Evolutionary conservation across 345 rosid genomes (phyloP).

Genomic region (Hibiscus syriacus): DNA sequence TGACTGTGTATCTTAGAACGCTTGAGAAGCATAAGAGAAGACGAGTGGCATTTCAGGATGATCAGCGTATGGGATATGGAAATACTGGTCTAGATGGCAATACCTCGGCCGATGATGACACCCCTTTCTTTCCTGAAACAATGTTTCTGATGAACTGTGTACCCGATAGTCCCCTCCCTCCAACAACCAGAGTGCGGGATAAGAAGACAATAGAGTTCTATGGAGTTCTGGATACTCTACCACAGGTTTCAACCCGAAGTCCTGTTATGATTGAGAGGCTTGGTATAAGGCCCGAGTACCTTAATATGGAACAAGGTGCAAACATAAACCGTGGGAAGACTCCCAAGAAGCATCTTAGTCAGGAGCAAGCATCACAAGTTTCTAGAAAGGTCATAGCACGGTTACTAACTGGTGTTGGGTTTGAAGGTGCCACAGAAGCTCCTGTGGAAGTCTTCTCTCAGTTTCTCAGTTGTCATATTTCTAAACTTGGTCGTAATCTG

Average conservation of each 20-base stretch:
- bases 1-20: slow-evolving; percentile 58
- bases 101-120: slow-evolving; percentile 45
- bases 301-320: slow-evolving; percentile 66
- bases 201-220: slow-evolving; percentile 43
- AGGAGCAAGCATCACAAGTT: slow-evolving; percentile 61
- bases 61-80: slow-evolving; percentile 25
- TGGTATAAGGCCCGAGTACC: slow-evolving; percentile 66
- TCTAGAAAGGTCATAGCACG: slow-evolving; percentile 62
- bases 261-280: slow-evolving; percentile 81
- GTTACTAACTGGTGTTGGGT: slow-evolving; percentile 50
- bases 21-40: slow-evolving; percentile 65
- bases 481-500: slow-evolving; percentile 61
- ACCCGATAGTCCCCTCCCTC: slow-evolving; percentile 67
- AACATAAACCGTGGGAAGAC: slow-evolving; percentile 44
- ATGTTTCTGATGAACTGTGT: slow-evolving; percentile 73
- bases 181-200: slow-evolving; percentile 28
- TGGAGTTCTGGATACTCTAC: slow-evolving; percentile 71
- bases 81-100: slow-evolving; percentile 28
- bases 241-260: slow-evolving; percentile 52
- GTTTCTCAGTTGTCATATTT: slow-evolving; percentile 52
- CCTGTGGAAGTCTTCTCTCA: slow-evolving; percentile 80
- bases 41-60: slow-evolving; percentile 47
- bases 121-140: slow-evolving; percentile 64
- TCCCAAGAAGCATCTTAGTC: slow-evolving; percentile 46
- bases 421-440: slow-evolving; percentile 75